Evolutionary conservation across 352 stramenopile genomes (phyloP).

Genomic region (Globisporangium acanthophoron): DNA sequence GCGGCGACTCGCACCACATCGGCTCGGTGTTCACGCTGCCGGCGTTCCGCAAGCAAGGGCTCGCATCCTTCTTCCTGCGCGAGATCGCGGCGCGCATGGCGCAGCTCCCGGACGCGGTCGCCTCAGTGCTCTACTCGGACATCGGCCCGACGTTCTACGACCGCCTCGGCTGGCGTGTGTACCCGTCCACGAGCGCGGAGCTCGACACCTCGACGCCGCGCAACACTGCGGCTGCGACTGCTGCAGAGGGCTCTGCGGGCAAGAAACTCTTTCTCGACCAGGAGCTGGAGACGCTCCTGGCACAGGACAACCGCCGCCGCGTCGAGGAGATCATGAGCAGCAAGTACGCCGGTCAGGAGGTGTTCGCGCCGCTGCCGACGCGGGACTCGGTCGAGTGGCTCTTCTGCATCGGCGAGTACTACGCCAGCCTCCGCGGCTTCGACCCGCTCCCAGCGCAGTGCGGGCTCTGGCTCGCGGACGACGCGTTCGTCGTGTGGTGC

Average conservation of each 20-base stretch:
- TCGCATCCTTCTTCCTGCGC: slow-evolving; percentile 41
- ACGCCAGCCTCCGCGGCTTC: slow-evolving; percentile 28
- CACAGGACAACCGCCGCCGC: slow-evolving; percentile 30
- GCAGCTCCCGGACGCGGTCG: slow-evolving; percentile 21
- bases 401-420: slow-evolving; percentile 52
- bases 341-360: slow-evolving; percentile 22
- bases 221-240: slow-evolving; percentile 6
- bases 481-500: slow-evolving; percentile 59
- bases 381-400: slow-evolving; percentile 63
- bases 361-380: slow-evolving; percentile 40
- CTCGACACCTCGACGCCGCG: slow-evolving; percentile 16
- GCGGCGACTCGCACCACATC: slow-evolving; percentile 52
- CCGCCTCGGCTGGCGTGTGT: slow-evolving; percentile 43
- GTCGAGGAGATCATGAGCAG: slow-evolving; percentile 22
- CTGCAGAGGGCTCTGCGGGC: not conserved
- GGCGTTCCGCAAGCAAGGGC: slow-evolving; percentile 33
- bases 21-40: slow-evolving; percentile 66
- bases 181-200: slow-evolving; percentile 38
- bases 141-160: slow-evolving; percentile 67
- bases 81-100: slow-evolving; percentile 28
- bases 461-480: slow-evolving; percentile 27
- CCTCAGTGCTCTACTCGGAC: slow-evolving; percentile 60
- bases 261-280: slow-evolving; percentile 29
- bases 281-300: slow-evolving; percentile 31
- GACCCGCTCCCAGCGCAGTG: slow-evolving; percentile 30